These are phyloP conservation scores for Globisporangium nodosum DNA, from an alignment of 352 stramenopile species.

Conservation along the genomic window DNA sequence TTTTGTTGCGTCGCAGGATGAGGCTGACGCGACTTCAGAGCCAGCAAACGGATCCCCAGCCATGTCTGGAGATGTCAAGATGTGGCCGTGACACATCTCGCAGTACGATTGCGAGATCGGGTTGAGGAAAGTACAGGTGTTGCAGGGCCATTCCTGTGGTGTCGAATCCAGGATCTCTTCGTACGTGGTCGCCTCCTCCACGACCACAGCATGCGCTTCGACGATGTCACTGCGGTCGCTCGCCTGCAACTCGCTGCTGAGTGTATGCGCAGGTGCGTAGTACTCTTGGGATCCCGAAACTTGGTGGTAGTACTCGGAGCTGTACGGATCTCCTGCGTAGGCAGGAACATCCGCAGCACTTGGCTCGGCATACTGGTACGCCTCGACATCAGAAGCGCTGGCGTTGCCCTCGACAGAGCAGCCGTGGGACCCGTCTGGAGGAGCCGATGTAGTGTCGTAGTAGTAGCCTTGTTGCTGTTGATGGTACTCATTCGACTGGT, in stretches of 20 bases:
- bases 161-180: conserved; percentile 7
- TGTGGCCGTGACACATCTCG: conserved; percentile 51
- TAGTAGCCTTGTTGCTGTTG: conserved; percentile 3
- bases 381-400: background rate
- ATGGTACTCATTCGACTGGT: background rate
- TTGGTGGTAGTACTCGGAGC: background rate
- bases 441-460: background rate
- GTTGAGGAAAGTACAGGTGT: conserved; percentile 56
- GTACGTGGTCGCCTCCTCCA: conserved; percentile 19
- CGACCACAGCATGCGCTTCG: conserved; percentile 38
- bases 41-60: background rate
- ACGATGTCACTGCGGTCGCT: conserved; percentile 11
- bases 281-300: background rate
- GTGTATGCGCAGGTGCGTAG: background rate
- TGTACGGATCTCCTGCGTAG: background rate
- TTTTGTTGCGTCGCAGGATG: background rate
- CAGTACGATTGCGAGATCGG: conserved; percentile 54
- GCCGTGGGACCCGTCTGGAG: no score
- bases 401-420: no score
- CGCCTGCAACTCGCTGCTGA: background rate
- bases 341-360: background rate
- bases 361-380: background rate
- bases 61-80: conserved; percentile 18
- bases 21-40: background rate
- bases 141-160: background rate